Evolutionary conservation across 1,139 yeast species (phyloP), one percentile per base, ranked within the genome.

Genomic region (Lodderomyces jiufengensis): DNA sequence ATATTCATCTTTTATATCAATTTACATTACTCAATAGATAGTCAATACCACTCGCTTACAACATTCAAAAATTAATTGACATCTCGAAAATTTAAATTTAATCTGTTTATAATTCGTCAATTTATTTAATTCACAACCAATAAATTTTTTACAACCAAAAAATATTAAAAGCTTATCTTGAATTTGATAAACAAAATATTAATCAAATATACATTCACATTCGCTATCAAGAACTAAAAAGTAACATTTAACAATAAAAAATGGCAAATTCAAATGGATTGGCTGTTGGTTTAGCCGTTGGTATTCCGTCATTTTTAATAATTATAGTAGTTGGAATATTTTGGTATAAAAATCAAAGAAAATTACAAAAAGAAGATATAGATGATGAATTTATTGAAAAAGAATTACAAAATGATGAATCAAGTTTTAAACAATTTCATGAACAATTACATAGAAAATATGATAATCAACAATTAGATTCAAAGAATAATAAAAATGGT

Each of bases 281-380:
- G 36, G 54, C 73, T 9, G 73, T 69, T 12, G 74, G 74, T 3
- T 52, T 69, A 32, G 69, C 73, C 12, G 65, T 70, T 24, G 74
- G 75, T 6, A 48, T 66, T 24, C 73, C 74, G 3, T 52, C 66
- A 25, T 52, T 59, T 31, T 27, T 64, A 11, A 54, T 66, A 18
- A 33, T 66, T 6, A 42, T 55, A 12, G 45, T 49, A 11, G 45
- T 52, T 16, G 40, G 51, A 5, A 32, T 51, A 11, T 47, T 61
- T 24, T 64, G 65, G 61, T 39, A 49, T 31, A 49, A 66, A 30
- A 63, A 61, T 45, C 60, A 61, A 31, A 54, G 60, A 29, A 52
- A 55, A 31, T 70, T 63, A 42, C 47, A 46, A 22, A 44, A 44
- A 31, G 73, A 68, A 47, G 74, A 66, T 46, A 31, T 42, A 8